Evolutionary conservation across 345 rosid genomes (phyloP).

Genomic region (Rhodomyrtus tomentosa): DNA sequence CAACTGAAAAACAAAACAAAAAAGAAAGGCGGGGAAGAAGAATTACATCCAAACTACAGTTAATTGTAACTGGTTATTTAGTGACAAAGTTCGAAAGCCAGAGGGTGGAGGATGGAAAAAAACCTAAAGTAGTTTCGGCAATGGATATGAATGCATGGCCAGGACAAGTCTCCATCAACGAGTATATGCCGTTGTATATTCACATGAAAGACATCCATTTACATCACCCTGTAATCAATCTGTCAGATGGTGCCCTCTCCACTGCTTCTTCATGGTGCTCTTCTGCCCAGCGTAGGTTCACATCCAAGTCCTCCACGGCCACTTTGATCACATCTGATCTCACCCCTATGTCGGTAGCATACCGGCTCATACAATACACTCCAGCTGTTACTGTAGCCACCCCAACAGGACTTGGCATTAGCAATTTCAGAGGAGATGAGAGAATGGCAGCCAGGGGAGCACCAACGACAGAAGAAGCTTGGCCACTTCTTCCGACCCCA

Average conservation of each 20-base stretch:
- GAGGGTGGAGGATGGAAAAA: neutral
- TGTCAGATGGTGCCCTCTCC: conserved; percentile 27
- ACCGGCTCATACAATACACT: conserved; percentile 91
- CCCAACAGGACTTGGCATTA: conserved; percentile 90
- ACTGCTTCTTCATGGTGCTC: conserved; percentile 21
- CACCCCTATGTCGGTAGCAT: conserved; percentile 85
- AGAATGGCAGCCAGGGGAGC: conserved; percentile 91
- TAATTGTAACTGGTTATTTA: neutral
- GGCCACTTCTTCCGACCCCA: conserved; percentile 91
- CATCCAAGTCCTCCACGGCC: conserved; percentile 72
- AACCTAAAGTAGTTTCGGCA: neutral
- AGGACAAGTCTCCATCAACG: neutral
- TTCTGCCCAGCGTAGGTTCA: conserved; percentile 42
- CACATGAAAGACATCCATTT: neutral
- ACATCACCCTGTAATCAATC: conserved; percentile 4
- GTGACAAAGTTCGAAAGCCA: neutral
- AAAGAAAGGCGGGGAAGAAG: neutral
- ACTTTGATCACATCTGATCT: conserved; percentile 85
- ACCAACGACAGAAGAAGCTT: conserved; percentile 75
- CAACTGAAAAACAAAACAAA: neutral
- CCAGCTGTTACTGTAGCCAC: conserved; percentile 90
- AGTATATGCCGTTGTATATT: neutral
- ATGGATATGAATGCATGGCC: neutral
- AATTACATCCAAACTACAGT: neutral
- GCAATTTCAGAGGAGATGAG: conserved; percentile 67